Conservation (phyloP, 2,329 filamentous ascomycete species). For the Sclerotinia glacialis region DNA sequence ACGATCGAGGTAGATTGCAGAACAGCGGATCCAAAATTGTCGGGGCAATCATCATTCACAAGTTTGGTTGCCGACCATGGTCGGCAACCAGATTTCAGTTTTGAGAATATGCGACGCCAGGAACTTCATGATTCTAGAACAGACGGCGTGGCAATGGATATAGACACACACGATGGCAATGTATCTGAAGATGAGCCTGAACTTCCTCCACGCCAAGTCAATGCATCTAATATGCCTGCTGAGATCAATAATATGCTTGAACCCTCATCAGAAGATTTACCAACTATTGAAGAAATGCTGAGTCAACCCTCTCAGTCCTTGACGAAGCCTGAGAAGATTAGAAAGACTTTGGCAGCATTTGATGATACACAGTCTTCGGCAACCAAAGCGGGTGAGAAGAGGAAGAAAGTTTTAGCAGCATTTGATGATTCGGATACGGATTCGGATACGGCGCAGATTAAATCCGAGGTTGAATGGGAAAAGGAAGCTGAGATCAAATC, state of each 20-base stretch:
- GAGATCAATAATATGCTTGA: constrained; percentile 11
- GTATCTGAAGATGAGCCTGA: constrained; percentile 10
- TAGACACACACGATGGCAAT: neutral
- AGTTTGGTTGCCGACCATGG: constrained; percentile 48
- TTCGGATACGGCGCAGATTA: constrained; percentile 21
- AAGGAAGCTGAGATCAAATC: constrained; percentile 13
- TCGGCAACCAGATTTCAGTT: constrained; percentile 49
- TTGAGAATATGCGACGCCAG: constrained; percentile 35
- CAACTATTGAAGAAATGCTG: constrained; percentile 28
- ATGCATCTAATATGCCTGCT: neutral
- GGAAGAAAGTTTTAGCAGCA: constrained; percentile 28
- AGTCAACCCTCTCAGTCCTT: constrained; percentile 38
- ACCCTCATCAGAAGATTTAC: constrained; percentile 30
- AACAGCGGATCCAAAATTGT: constrained; percentile 35
- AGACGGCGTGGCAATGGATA: constrained; percentile 20
- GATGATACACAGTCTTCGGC: constrained; percentile 36
- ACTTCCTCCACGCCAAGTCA: constrained; percentile 1
- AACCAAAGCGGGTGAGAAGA: constrained; percentile 24
- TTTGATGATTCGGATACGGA: constrained; percentile 15
- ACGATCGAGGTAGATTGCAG: constrained; percentile 16
- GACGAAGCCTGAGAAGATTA: constrained; percentile 26
- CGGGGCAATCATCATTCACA: constrained; percentile 41
- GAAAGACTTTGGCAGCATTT: constrained; percentile 39
- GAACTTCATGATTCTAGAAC: constrained; percentile 24
- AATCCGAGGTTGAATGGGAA: constrained; percentile 6